Percentiles rank a stretch among this genome's conserved stretches.
phyloP scores from a whole-genome alignment of 306 rosid genomes.

The Ziziphus jujuba region DNA sequence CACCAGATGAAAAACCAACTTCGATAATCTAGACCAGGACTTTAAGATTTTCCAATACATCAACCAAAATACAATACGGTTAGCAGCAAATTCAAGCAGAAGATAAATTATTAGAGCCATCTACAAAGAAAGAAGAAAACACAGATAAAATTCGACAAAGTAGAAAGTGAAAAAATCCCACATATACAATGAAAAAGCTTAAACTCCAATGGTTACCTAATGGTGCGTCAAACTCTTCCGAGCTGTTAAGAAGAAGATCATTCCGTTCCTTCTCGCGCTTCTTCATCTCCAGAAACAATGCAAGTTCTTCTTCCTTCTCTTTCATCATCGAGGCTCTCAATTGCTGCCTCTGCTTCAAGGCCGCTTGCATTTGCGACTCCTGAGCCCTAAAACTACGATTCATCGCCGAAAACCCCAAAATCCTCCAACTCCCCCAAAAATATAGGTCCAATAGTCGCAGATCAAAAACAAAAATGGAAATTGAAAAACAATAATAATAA shows the following conservation, averaged over 20 bases:
- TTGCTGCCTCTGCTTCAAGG: constrained; percentile 65
- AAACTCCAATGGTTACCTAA: constrained; percentile 42
- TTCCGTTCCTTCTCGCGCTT: constrained; percentile 86
- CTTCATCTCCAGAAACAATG: constrained; percentile 82
- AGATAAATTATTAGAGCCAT: background rate
- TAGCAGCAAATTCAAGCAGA: background rate
- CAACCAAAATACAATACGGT: background rate
- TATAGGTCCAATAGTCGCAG: constrained; percentile 18
- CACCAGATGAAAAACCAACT: constrained; percentile 12
- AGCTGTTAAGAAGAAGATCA: constrained; percentile 71
- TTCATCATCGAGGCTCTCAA: constrained; percentile 44
- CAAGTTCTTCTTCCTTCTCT: constrained; percentile 91
- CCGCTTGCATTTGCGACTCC: constrained; percentile 70
- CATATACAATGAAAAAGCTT: background rate
- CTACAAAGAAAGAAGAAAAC: too few species aligned
- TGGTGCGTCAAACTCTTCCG: constrained; percentile 70
- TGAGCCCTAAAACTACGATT: constrained; percentile 88
- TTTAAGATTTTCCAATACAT: background rate
- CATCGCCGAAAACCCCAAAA: constrained; percentile 46
- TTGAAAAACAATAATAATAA: too few species aligned
- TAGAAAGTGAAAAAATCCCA: background rate
- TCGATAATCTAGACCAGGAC: background rate
- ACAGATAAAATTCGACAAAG: too few species aligned
- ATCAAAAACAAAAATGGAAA: background rate
- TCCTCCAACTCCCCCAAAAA: constrained; percentile 29